Base-by-base conservation (phyloP, 495 filamentous ascomycete genomes). In the Trichoderma reesei region DNA sequence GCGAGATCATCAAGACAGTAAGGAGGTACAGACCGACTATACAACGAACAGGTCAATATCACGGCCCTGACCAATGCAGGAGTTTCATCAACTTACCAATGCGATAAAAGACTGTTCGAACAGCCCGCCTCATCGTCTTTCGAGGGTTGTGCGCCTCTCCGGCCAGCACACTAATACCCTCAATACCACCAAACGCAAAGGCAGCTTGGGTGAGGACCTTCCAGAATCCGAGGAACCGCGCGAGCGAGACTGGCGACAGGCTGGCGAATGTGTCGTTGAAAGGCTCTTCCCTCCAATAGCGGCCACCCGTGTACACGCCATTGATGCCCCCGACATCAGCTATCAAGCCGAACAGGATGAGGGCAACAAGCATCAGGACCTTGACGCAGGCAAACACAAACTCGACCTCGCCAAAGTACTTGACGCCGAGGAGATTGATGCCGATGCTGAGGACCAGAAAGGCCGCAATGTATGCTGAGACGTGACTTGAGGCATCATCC, bases 91-190 rank as follows among this genome's bases (percentile, higher is more conserved):
- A 56, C 48, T 56, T 56, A 56, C 51, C 51, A 34, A 56, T 56
- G 13, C 51, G 20, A 16, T 56, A 56, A 14, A 56, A 56, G 51
- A 56, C 51, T n/a, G 51, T 56, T 56, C 51, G 33, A 20, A 56
- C 51, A 34, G 51, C 51, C 51, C 20, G 33, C 16, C 51, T 33
- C 51, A 56, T 56, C 8, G 51, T 56, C 51, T 56, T 56, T 14
- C 51, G 33, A 14, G 51, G 51, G 11, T 56, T 56, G 26, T 56
- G 51, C 8, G 51, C 51, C 18, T 56, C 51, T 11, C 51, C 51
- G 2, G 51, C 51, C 3, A 56, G 51, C 26, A 56, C 51, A 14
- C 51, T 56, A 56, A 56, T 56, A 56, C 51, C 51, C 51, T 56
- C 51, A 34, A 56, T 56, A 33, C 51, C 51, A 36, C 26, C 51